Base-by-base conservation (phyloP, 2,329 filamentous ascomycete species). In the Aaosphaeria pasadenensis region DNA sequence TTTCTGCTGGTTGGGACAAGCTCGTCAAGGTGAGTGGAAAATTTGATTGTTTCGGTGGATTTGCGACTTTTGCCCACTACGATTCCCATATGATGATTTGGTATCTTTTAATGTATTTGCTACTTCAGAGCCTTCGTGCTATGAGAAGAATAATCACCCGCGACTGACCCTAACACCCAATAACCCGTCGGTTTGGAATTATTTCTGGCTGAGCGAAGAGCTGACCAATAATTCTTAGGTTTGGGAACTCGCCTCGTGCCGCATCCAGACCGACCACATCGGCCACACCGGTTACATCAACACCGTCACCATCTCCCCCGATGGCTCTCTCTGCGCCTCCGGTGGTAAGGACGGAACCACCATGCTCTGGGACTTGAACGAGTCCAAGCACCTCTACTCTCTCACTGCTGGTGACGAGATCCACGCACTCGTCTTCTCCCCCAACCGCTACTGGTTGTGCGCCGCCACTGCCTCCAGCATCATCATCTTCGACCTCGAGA, bases 401-500 rank as follows among this genome's bases (percentile, higher is more conserved):
- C 90, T 99, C 74, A 94, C 91, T 80, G 94, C 94, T 75, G 94
- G 92, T 78, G 92, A 99, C 78, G 94, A 97, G 87, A 99, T 99
- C 84, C 94, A 99, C 83, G 92, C 94, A 67, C 92, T 99, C 65
- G 94, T 97, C 78, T 99, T 99, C 89, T 97, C 94, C 60, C 94
- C 94, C 74, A 99, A 99, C 90, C 88, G 94, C 78, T 99, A 99
- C 90, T 99, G 94, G 94, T 87, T 99, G 67, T 99, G 94, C 85
- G 94, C 94, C 74, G 94, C 94, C 74, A 99, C 94, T 59, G 84
- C 90, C 74, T 89, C 85, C 81, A 91, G 86, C 85, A 97, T 99
- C 85, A 96, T 96, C 85, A 97, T 99, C 85, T 99, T 99, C 82
- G 94, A 99, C 74, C 86, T 99, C 66, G 94, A 99, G 90, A 99